Evolutionary conservation across 1,139 yeast genomes (phyloP).

Genomic region (Geotrichum candidum): DNA sequence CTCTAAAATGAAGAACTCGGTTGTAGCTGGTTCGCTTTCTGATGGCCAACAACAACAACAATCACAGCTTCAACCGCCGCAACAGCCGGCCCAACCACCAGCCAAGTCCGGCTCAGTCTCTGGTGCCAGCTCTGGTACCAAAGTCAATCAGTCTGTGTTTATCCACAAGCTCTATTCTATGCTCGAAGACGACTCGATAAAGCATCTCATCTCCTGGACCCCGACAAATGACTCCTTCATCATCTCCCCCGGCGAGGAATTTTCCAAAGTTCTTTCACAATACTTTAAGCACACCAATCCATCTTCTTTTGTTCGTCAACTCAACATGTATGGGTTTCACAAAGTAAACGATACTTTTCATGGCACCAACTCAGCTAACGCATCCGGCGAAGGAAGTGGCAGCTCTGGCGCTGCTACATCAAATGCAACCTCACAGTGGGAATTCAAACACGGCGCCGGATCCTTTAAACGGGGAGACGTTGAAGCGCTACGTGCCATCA

Average conservation of each 20-base stretch:
- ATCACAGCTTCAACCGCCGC: not conserved
- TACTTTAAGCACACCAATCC: slow-evolving; percentile 93
- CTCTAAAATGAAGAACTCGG: slow-evolving; percentile 3
- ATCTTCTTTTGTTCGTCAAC: slow-evolving; percentile 90
- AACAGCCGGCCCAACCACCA: not conserved
- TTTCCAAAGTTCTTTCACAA: slow-evolving; percentile 63
- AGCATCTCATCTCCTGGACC: slow-evolving; percentile 75
- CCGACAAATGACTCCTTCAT: slow-evolving; percentile 45
- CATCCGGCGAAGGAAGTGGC: slow-evolving; percentile 17
- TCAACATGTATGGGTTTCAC: slow-evolving; percentile 98
- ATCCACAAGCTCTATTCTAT: slow-evolving; percentile 55
- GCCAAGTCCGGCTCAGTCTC: slow-evolving; percentile 5
- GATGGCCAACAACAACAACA: slow-evolving; percentile 1
- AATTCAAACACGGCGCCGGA: slow-evolving; percentile 69
- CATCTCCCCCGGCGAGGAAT: slow-evolving; percentile 40
- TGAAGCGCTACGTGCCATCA: slow-evolving; percentile 56
- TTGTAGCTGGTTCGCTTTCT: not conserved
- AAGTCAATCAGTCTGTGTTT: slow-evolving; percentile 46
- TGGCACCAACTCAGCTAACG: slow-evolving; percentile 18
- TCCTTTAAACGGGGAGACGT: slow-evolving; percentile 68
- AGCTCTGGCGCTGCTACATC: slow-evolving; percentile 4
- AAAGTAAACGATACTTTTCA: slow-evolving; percentile 42
- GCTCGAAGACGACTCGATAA: slow-evolving; percentile 49
- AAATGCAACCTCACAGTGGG: slow-evolving; percentile 51
- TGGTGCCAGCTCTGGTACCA: slow-evolving; percentile 19